A percentile compares a stretch with the other conserved stretches of the same genome.
Evolutionary conservation across 495 filamentous ascomycete genomes (phyloP).

Genomic region (Pyronema omphalodes): DNA sequence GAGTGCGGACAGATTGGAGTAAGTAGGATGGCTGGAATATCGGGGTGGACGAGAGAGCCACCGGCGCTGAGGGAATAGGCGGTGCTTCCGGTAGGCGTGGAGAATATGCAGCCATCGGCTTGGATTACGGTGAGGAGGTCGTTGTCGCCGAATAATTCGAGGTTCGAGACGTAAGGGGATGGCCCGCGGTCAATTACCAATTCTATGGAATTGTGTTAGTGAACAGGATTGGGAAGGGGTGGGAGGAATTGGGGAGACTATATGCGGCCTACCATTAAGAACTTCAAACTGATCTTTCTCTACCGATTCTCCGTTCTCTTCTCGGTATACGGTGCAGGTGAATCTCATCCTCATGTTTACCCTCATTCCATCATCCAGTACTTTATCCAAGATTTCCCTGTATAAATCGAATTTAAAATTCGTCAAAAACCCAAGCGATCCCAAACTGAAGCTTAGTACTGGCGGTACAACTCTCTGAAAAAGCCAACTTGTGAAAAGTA

Average conservation of each 20-base stretch:
- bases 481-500: slow-evolving; percentile 87
- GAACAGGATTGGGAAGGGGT: neutral
- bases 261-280: slow-evolving; percentile 50
- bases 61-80: slow-evolving; percentile 96
- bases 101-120: slow-evolving; percentile 89
- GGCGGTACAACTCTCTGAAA: slow-evolving; percentile 95
- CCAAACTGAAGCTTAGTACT: slow-evolving; percentile 75
- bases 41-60: slow-evolving; percentile 85
- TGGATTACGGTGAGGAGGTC: slow-evolving; percentile 75
- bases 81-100: slow-evolving; percentile 47
- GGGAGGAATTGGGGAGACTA: neutral
- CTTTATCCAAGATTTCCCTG: slow-evolving; percentile 45
- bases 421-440: slow-evolving; percentile 84
- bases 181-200: slow-evolving; percentile 77
- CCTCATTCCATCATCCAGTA: slow-evolving; percentile 66
- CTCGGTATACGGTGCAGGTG: slow-evolving; percentile 56
- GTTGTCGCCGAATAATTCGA: slow-evolving; percentile 67
- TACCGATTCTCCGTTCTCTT: slow-evolving; percentile 55
- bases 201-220: slow-evolving; percentile 13
- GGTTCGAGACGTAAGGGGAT: slow-evolving; percentile 40
- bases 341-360: slow-evolving; percentile 80
- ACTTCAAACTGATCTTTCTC: slow-evolving; percentile 44
- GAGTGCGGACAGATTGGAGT: slow-evolving; percentile 95
- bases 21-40: slow-evolving; percentile 90
- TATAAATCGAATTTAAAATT: slow-evolving; percentile 81